Evolutionary conservation across 2,329 filamentous ascomycete species (phyloP).

Genomic region (Aspergillus pseudotamarii): DNA sequence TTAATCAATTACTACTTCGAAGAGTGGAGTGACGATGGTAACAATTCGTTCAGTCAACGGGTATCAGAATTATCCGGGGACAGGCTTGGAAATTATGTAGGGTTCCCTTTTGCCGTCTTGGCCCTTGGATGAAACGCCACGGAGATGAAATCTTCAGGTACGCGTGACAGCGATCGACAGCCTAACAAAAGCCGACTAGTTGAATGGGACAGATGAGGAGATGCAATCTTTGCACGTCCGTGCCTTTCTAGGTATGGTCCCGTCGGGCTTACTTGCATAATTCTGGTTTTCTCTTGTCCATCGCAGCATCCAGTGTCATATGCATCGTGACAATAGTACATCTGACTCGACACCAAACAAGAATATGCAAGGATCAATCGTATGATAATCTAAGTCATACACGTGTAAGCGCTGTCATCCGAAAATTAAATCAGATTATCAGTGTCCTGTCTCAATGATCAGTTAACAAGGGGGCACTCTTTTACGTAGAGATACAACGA

Average conservation of each 20-base stretch:
- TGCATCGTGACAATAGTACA: background rate
- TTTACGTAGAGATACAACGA: no score
- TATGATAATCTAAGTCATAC: background rate
- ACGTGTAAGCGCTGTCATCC: no score
- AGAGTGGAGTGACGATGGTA: background rate
- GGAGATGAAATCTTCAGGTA: constrained; percentile 14
- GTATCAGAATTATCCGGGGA: background rate
- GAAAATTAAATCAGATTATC: no score
- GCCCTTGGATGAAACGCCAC: constrained; percentile 20
- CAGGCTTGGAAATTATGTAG: background rate
- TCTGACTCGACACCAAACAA: background rate
- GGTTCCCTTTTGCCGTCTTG: constrained; percentile 5
- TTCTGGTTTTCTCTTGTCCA: background rate
- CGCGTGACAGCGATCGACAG: background rate
- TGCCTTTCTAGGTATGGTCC: constrained; percentile 2
- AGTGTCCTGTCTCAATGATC: background rate
- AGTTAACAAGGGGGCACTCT: background rate
- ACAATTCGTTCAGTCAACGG: background rate
- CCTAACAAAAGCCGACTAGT: background rate
- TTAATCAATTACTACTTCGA: background rate
- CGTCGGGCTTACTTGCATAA: background rate
- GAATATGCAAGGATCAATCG: background rate
- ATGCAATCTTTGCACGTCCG: background rate
- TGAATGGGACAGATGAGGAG: background rate
- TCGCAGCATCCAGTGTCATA: background rate